Evolutionary conservation across 345 rosid species (phyloP).

Genomic region (Chamaenerion angustifolium): DNA sequence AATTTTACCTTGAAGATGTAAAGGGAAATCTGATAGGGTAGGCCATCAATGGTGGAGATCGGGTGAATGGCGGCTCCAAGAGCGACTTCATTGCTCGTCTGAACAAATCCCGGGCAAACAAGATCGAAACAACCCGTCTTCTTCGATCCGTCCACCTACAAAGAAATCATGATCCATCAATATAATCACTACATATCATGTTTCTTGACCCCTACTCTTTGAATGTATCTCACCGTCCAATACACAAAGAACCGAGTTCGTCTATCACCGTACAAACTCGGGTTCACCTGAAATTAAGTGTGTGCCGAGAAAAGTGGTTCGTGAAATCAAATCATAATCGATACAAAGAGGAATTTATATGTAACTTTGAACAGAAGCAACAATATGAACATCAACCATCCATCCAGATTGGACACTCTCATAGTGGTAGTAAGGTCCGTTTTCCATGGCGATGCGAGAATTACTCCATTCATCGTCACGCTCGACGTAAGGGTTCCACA

Average conservation of each 20-base stretch:
- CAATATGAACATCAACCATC: constrained; percentile 23
- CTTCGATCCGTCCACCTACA: constrained; percentile 29
- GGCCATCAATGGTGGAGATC: constrained; percentile 20
- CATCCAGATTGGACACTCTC: constrained; percentile 44
- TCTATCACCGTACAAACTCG: constrained; percentile 35
- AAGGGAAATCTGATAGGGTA: constrained; percentile 34
- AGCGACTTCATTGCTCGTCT: constrained; percentile 37
- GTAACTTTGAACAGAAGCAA: no score
- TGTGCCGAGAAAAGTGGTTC: no score
- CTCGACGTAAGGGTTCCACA: constrained; percentile 37
- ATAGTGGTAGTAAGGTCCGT: constrained; percentile 26
- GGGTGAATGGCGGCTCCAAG: constrained; percentile 47
- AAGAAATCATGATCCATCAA: background rate
- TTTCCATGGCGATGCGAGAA: constrained; percentile 27
- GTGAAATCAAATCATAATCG: no score
- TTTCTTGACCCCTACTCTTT: no score
- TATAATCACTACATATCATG: background rate
- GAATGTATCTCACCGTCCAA: constrained; percentile 38
- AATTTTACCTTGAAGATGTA: constrained; percentile 27
- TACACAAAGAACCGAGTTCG: constrained; percentile 33
- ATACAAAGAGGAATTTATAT: no score
- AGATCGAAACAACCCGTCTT: constrained; percentile 50
- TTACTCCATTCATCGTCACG: constrained; percentile 34
- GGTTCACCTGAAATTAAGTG: constrained; percentile 37
- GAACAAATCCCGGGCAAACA: constrained; percentile 50